Evolutionary conservation across 1,284 basidiomycete species (phyloP), one percentile per base, ranked within the genome.

Genomic region (Ganoderma lingzhi): DNA sequence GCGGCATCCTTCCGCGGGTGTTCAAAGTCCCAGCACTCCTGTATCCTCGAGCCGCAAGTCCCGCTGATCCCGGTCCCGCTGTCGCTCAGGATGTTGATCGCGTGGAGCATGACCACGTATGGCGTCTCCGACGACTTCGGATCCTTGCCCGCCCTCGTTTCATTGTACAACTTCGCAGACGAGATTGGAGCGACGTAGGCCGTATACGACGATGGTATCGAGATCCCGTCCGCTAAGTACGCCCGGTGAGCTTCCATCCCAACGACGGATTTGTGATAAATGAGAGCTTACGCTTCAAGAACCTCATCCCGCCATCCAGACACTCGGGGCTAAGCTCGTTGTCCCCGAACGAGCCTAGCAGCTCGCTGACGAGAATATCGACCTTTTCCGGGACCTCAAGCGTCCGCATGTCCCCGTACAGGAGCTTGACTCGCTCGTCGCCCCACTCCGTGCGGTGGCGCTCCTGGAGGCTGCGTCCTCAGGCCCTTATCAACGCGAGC

Each of bases 261-360:
- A 28, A 17, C 32, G 28, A 19, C 53, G 53, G 23, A 23, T 59
- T 17, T 53, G 53, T 62, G 42, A 69, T 64, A 61, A 61, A 61
- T 37, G 62, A 37, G 42, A 4, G 83, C 91, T 78, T 76, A 96
- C 95, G 84, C 85, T 96, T 96, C 77, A 97, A 82, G 80, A 96
- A 96, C 59, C 96, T 85, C 88, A 93, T 91, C 19, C 94, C 97
- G n/a, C 97, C 97, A 79, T 99, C 97, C 41, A 99, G 84, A 81
- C 97, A 98, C 80, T 99, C 98, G 0, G 98, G 98, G 78, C 95
- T 97, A 56, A 99, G 89, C 81, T 99, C 98, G 74, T 99, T 99
- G 82, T 99, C 98, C 5, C 97, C 98, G 82, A 99, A 99, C 9
- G 95, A 97, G 5, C 98, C 98, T 71, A 99, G 82, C 23, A 99